Percentiles rank a stretch among this genome's conserved stretches.
These are phyloP conservation scores for Botrytis tulipae DNA, from an alignment of 2,329 filamentous ascomycete species.

Conservation along the genomic window DNA sequence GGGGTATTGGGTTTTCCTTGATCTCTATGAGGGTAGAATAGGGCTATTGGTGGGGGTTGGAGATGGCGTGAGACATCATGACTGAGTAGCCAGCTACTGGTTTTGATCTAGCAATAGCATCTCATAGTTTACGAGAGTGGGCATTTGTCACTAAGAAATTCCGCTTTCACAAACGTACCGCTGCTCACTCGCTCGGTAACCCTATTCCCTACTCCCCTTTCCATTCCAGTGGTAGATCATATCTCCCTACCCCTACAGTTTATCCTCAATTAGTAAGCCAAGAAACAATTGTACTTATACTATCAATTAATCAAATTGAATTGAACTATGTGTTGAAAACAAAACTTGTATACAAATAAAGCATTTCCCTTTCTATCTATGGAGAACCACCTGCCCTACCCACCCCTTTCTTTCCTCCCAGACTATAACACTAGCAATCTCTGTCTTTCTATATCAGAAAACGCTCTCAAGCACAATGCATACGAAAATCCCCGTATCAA, in stretches of 20 bases:
- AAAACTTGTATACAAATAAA: conserved; percentile 19
- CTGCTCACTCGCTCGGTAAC: not conserved
- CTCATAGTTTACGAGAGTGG: not conserved
- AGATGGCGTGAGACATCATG: not conserved
- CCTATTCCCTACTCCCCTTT: not conserved
- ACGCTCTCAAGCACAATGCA: conserved; percentile 1
- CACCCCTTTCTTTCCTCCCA: not conserved
- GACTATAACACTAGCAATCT: not conserved
- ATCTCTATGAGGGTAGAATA: not conserved
- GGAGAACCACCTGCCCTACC: not conserved
- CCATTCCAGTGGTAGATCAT: not conserved
- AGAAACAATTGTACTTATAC: conserved; percentile 3
- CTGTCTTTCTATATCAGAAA: conserved; percentile 6
- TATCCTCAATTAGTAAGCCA: not conserved
- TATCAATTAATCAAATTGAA: conserved; percentile 1
- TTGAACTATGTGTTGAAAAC: conserved; percentile 11
- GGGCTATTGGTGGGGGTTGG: not conserved
- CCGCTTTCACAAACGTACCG: not conserved
- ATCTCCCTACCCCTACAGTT: not conserved
- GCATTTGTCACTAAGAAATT: not conserved
- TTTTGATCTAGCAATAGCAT: not conserved
- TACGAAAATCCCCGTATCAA: not conserved
- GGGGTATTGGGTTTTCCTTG: conserved; percentile 13
- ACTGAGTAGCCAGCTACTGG: not conserved
- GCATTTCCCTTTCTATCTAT: conserved; percentile 9